Conservation (phyloP, 2,329 filamentous ascomycete species). For the Ophioceras dolichostomum region DNA sequence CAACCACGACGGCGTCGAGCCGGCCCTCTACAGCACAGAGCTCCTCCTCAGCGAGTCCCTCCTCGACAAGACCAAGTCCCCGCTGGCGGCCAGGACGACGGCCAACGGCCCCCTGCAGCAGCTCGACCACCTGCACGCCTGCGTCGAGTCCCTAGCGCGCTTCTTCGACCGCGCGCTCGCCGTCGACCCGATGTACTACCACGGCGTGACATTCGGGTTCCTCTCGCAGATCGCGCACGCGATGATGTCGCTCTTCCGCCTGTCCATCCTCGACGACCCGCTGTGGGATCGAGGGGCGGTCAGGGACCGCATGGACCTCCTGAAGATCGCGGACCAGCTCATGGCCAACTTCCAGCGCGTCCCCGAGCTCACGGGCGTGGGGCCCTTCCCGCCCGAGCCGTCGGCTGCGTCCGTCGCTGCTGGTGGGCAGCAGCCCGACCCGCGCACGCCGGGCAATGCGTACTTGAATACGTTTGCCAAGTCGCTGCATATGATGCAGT, state of each 20-base stretch:
- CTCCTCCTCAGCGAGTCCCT: constrained; percentile 23
- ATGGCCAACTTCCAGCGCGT: constrained; percentile 7
- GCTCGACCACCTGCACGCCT: constrained; percentile 11
- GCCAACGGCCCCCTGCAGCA: constrained; percentile 7
- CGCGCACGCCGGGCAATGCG: neutral
- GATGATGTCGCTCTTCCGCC: constrained; percentile 18
- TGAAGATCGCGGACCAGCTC: constrained; percentile 15
- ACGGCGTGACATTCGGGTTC: constrained; percentile 19
- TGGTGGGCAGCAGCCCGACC: neutral
- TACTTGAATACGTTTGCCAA: neutral
- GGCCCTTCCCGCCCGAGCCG: no score
- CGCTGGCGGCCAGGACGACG: neutral
- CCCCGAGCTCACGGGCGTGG: constrained; percentile 1
- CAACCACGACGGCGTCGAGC: constrained; percentile 15
- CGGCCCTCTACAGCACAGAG: constrained; percentile 21
- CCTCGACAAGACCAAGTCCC: constrained; percentile 7
- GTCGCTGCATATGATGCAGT: neutral
- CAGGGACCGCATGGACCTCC: constrained; percentile 18
- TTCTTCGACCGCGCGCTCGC: constrained; percentile 21
- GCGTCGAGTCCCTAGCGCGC: constrained; percentile 15
- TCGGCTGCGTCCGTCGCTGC: no score
- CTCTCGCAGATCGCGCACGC: constrained; percentile 21
- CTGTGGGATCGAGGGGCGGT: constrained; percentile 23
- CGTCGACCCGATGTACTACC: constrained; percentile 13
- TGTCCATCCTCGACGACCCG: constrained; percentile 21